Base-by-base conservation (phyloP, 2,329 filamentous ascomycete genomes). In the Aspergillus sp. region DNA sequence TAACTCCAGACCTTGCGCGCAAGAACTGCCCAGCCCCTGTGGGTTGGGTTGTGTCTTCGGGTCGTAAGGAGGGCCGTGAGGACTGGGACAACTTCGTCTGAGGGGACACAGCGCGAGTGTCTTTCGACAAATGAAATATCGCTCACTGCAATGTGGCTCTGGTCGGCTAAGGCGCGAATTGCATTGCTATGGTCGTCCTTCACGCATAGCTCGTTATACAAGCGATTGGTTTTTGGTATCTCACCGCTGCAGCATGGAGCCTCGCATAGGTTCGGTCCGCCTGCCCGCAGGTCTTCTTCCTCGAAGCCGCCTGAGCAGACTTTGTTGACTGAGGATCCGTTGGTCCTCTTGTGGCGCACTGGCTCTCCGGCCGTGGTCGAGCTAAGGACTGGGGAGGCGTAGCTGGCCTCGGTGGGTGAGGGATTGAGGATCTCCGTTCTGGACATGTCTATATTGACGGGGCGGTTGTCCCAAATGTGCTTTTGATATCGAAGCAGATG, bases 381-480 rank as follows among this genome's bases (percentile, higher is more conserved):
- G 3, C 1, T 33, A 2, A 47, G n/a, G n/a, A 19, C 24, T 6
- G 45, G 45, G 3, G 24, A 33, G 2, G 45, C 45, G n/a, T 47
- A 47, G 17, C 45, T 47, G 45, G 33, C 45, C n/a, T 47, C 45
- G 15, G 27, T 19, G 11, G 45, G 45, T 27, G 24, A 35, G 5
- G 44, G 44, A 7, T 31, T 12, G 12, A 47, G 6, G 15, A 47
- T n/a, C 12, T 8, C 12, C 1, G 6, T 14, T 14, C 40, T 17
- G 6, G 40, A 43, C 40, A 90, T 85, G 31, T 21, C 19, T 21
- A 21, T 27, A 9, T 9, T 27, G 24, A 27, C 7, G 8, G 7
- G 24, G 24, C 2, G 7, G 7, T 8, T 3, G 7, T 27, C 7
- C 2, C 2, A 3, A 8, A 9, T 27, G 24, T 3, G 3, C 7